Evolutionary conservation across 768 basidiomycete genomes (phyloP).

Genomic region (Boletus rufocinnamomeus): DNA sequence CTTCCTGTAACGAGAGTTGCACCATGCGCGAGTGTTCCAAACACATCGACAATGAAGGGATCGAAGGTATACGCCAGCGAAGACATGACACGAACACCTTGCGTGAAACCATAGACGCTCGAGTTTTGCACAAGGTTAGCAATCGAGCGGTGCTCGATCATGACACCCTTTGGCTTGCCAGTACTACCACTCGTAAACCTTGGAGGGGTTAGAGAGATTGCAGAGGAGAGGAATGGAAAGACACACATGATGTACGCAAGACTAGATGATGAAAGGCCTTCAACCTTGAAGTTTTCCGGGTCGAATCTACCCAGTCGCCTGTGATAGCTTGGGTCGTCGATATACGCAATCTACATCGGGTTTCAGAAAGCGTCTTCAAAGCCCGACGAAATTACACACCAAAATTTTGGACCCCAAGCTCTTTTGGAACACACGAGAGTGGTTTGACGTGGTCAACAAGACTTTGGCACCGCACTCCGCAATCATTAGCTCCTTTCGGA

Average conservation of each 20-base stretch:
- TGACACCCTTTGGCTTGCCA: slow-evolving; percentile 28
- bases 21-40: slow-evolving; percentile 23
- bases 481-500: slow-evolving; percentile 33
- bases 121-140: slow-evolving; percentile 26
- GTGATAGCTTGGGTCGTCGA: slow-evolving; percentile 32
- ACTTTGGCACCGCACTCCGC: slow-evolving; percentile 30
- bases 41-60: slow-evolving; percentile 23
- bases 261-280: slow-evolving; percentile 23
- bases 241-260: slow-evolving; percentile 33
- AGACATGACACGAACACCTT: slow-evolving; percentile 29
- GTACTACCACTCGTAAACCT: slow-evolving; percentile 29
- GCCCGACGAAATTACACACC: slow-evolving; percentile 7
- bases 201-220: background rate
- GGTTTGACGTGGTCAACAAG: slow-evolving; percentile 28
- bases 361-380: background rate
- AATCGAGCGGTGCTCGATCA: slow-evolving; percentile 27
- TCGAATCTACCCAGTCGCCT: slow-evolving; percentile 21
- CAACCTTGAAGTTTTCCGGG: slow-evolving; percentile 22
- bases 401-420: slow-evolving; percentile 25
- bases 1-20: slow-evolving; percentile 24
- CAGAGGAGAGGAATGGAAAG: background rate
- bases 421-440: slow-evolving; percentile 27
- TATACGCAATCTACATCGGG: slow-evolving; percentile 25
- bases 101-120: slow-evolving; percentile 24
- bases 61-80: slow-evolving; percentile 35